Percentiles rank a stretch among this genome's conserved stretches.
phyloP scores from a whole-genome alignment of 2,329 filamentous ascomycete species.

The Lachnellula subtilissima region DNA sequence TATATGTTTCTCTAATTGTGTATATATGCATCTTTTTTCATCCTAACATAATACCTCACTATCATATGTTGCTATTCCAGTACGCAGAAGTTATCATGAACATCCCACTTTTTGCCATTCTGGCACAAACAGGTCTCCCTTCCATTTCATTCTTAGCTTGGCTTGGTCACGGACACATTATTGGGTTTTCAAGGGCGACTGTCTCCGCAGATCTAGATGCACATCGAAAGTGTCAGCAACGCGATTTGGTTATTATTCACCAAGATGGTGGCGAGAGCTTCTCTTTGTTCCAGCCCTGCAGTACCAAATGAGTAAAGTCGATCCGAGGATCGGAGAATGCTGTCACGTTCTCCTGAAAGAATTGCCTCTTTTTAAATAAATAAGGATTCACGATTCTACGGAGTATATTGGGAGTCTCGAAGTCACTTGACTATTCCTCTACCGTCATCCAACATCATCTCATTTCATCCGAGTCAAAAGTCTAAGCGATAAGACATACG shows the following conservation, averaged over 20 bases:
- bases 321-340: too few relatives aligned
- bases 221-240: constrained; percentile 7
- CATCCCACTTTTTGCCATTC: constrained; percentile 16
- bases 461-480: too few relatives aligned
- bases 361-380: too few relatives aligned
- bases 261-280: not conserved
- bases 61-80: too few relatives aligned
- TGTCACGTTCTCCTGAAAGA: too few relatives aligned
- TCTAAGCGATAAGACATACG: too few relatives aligned
- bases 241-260: not conserved
- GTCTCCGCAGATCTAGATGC: constrained; percentile 3
- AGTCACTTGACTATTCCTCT: too few relatives aligned
- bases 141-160: not conserved
- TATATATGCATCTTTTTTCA: not conserved
- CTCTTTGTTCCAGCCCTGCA: too few relatives aligned
- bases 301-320: too few relatives aligned
- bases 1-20: not conserved
- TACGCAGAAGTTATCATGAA: not conserved
- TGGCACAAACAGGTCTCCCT: constrained; percentile 4
- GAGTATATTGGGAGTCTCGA: too few relatives aligned
- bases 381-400: too few relatives aligned
- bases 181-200: constrained; percentile 3
- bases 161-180: not conserved
- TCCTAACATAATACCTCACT: not conserved
- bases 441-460: too few relatives aligned